Conservation (phyloP, 768 basidiomycete genomes). For the Gloeophyllum trabeum region DNA sequence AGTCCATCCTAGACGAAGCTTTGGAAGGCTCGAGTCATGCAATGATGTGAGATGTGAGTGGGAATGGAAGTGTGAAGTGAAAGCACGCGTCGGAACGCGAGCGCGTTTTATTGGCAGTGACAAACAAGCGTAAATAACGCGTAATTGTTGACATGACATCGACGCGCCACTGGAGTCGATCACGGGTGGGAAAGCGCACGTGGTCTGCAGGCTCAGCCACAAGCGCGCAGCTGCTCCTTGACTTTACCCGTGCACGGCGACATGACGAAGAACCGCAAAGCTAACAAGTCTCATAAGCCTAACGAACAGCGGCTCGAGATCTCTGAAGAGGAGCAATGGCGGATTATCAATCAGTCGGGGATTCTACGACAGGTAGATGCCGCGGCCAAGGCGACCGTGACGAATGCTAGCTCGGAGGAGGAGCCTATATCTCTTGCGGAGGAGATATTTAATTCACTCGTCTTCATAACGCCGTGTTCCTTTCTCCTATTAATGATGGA, state of each 20-base stretch:
- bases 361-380: conserved; percentile 15
- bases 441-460: conserved; percentile 56
- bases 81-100: background rate
- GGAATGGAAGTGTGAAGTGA: background rate
- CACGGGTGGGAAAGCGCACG: too few species aligned
- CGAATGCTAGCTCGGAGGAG: conserved; percentile 1
- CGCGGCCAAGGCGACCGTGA: background rate
- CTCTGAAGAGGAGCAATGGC: conserved; percentile 69
- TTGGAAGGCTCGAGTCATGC: background rate
- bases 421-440: conserved; percentile 38
- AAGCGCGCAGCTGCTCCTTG: background rate
- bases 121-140: background rate
- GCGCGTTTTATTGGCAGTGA: background rate
- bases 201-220: too few species aligned
- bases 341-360: conserved; percentile 57
- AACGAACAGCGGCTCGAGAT: conserved; percentile 31
- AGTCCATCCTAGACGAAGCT: background rate
- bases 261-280: background rate
- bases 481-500: conserved; percentile 76
- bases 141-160: too few species aligned
- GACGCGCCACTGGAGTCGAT: too few species aligned
- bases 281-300: conserved; percentile 1
- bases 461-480: conserved; percentile 63
- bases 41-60: background rate
- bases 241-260: background rate